Evolutionary conservation across 2,329 filamentous ascomycete genomes (phyloP).

Genomic region (Lithohypha guttulata): DNA sequence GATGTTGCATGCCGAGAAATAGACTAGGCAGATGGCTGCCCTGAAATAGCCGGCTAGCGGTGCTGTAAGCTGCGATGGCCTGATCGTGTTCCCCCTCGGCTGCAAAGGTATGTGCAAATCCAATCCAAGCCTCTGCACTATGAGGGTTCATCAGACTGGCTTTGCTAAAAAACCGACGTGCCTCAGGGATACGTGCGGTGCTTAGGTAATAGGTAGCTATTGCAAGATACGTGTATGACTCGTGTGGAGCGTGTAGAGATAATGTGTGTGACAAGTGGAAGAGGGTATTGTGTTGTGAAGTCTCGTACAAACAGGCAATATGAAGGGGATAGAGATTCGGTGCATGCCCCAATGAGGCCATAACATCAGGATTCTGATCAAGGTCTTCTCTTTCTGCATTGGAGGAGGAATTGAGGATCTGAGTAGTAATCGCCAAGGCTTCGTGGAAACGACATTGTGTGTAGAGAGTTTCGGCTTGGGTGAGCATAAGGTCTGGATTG

Average conservation of each 20-base stretch:
- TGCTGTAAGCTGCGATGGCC: conserved; percentile 94
- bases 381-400: conserved; percentile 51
- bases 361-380: conserved; percentile 16
- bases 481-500: conserved; percentile 83
- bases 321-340: conserved; percentile 71
- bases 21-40: conserved; percentile 92
- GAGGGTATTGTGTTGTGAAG: conserved; percentile 73
- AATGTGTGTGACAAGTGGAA: conserved; percentile 90
- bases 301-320: conserved; percentile 80
- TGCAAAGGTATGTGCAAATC: conserved; percentile 95
- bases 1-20: conserved; percentile 96
- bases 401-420: conserved; percentile 77
- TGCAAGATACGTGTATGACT: conserved; percentile 85
- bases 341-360: conserved; percentile 33
- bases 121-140: conserved; percentile 96
- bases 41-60: conserved; percentile 87
- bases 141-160: conserved; percentile 95
- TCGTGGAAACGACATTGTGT: conserved; percentile 90
- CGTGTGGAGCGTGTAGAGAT: conserved; percentile 80
- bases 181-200: conserved; percentile 82
- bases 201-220: conserved; percentile 91
- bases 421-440: conserved; percentile 70
- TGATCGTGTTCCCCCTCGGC: conserved; percentile 97
- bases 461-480: conserved; percentile 81
- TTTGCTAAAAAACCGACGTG: conserved; percentile 92